Evolutionary conservation across 2,329 filamentous ascomycete species (phyloP).

Genomic region (Esteya vermicola): DNA sequence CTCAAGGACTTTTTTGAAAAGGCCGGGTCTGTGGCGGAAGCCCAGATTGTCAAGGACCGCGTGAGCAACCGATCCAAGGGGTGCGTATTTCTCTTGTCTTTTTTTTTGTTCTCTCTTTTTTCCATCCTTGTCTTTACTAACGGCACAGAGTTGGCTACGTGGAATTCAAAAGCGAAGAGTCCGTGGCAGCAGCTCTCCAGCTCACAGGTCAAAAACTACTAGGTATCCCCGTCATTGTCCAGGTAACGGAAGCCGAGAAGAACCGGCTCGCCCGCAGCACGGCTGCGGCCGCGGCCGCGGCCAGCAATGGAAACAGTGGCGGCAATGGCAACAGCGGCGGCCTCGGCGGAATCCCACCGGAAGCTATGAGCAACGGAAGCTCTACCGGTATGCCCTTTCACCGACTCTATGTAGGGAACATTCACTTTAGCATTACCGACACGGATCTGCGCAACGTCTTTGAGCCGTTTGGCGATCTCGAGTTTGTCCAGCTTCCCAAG

Average conservation of each 20-base stretch:
- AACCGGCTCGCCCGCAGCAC: constrained; percentile 81
- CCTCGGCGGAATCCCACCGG: no score
- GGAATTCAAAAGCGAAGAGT: constrained; percentile 95
- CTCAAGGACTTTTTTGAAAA: constrained; percentile 92
- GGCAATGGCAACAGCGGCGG: no score
- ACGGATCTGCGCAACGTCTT: constrained; percentile 92
- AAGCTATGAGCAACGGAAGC: constrained; percentile 47
- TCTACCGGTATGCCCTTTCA: constrained; percentile 85
- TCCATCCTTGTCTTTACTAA: not conserved
- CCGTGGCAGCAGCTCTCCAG: constrained; percentile 83
- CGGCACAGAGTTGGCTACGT: constrained; percentile 81
- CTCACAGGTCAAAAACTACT: constrained; percentile 97
- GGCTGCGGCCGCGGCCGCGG: constrained; percentile 40
- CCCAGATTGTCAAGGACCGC: constrained; percentile 95
- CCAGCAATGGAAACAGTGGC: no score
- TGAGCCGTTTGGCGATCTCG: constrained; percentile 91
- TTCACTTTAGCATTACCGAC: constrained; percentile 98
- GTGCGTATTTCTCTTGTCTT: constrained; percentile 35
- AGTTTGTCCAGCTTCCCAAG: constrained; percentile 95
- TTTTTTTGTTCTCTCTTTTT: not conserved
- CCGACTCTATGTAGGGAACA: constrained; percentile 96
- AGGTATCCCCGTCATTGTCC: constrained; percentile 96
- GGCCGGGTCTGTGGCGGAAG: constrained; percentile 86
- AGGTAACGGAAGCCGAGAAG: constrained; percentile 97
- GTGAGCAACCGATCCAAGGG: constrained; percentile 96